These are phyloP conservation scores for Quercus variabilis DNA, from an alignment of 306 rosid species.

Conservation along the genomic window DNA sequence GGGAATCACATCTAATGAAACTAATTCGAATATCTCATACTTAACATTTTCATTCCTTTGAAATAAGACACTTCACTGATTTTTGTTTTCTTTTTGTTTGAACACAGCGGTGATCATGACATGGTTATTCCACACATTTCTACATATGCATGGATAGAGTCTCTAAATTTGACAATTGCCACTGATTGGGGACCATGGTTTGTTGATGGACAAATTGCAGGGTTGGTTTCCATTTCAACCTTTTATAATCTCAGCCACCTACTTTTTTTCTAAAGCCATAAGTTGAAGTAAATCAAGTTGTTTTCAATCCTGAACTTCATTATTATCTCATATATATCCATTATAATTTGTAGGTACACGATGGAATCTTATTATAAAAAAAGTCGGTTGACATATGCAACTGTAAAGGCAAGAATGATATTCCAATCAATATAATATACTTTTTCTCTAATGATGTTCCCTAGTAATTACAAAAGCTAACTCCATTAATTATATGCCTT, in stretches of 20 bases:
- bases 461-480: too few relatives aligned
- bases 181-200: slow-evolving; percentile 46
- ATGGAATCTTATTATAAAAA: background rate
- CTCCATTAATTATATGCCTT: too few relatives aligned
- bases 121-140: slow-evolving; percentile 26
- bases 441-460: background rate
- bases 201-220: slow-evolving; percentile 36
- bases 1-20: too few relatives aligned
- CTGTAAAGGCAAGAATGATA: slow-evolving; percentile 34
- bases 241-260: too few relatives aligned
- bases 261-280: too few relatives aligned
- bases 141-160: slow-evolving; percentile 37
- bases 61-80: background rate
- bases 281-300: too few relatives aligned
- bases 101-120: slow-evolving; percentile 45
- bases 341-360: slow-evolving; percentile 22
- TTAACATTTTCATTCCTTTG: background rate
- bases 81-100: background rate
- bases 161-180: slow-evolving; percentile 26
- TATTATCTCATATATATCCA: too few relatives aligned
- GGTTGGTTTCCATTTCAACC: slow-evolving; percentile 22
- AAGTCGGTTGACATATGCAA: slow-evolving; percentile 28
- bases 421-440: background rate
- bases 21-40: too few relatives aligned
- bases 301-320: too few relatives aligned